phyloP scores from a whole-genome alignment of 768 basidiomycete species.

The Naganishia antarctica region DNA sequence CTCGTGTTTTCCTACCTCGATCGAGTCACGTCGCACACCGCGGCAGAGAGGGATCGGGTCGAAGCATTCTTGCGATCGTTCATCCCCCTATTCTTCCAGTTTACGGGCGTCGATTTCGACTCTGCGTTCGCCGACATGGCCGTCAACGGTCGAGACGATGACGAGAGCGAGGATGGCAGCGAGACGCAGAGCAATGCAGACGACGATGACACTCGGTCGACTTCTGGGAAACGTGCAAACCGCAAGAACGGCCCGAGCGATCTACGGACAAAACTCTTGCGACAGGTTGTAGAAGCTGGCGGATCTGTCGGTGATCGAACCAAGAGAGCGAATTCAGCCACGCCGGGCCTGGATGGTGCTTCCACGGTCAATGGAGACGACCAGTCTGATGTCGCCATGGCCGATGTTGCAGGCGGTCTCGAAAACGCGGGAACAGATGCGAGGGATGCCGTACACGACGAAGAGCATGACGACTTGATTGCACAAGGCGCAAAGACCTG shows the following conservation, averaged over 20 bases:
- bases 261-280: constrained; percentile 71
- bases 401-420: constrained; percentile 1
- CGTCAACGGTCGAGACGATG: constrained; percentile 59
- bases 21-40: constrained; percentile 67
- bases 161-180: constrained; percentile 50
- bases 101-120: constrained; percentile 52
- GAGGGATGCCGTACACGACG: constrained; percentile 45
- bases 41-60: constrained; percentile 70
- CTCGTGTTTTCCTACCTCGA: constrained; percentile 88
- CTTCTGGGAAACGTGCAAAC: constrained; percentile 34
- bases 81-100: constrained; percentile 71
- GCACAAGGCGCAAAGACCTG: constrained; percentile 46
- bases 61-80: constrained; percentile 81
- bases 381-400: no score
- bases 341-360: constrained; percentile 17
- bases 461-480: constrained; percentile 34
- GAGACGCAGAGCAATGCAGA: constrained; percentile 37
- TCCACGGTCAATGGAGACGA: constrained; percentile 22
- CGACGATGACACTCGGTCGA: constrained; percentile 43
- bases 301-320: constrained; percentile 32
- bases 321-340: constrained; percentile 27
- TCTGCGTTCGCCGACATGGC: constrained; percentile 48
- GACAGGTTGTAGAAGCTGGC: constrained; percentile 61
- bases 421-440: no score
- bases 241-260: constrained; percentile 58